phyloP scores from a whole-genome alignment of 257 asterid genomes.

The Solanum sejunctum region DNA sequence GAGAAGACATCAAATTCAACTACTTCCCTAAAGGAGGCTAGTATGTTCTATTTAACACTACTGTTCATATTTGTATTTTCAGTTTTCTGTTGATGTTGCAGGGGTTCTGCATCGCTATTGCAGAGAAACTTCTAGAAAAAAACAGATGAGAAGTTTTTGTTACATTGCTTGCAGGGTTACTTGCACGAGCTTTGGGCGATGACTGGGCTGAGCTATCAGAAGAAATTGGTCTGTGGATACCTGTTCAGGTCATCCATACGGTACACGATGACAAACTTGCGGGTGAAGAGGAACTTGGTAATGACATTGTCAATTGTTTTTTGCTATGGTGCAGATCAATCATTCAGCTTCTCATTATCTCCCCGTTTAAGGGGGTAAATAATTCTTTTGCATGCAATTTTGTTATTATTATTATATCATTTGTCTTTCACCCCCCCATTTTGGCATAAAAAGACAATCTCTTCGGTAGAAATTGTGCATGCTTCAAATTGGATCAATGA shows the following conservation, averaged over 20 bases:
- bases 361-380: background rate
- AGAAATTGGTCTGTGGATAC: constrained; percentile 82
- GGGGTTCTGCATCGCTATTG: background rate
- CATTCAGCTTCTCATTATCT: background rate
- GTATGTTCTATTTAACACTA: constrained; percentile 19
- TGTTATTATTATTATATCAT: background rate
- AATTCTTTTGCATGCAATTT: background rate
- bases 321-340: background rate
- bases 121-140: background rate
- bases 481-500: background rate
- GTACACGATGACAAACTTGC: constrained; percentile 86
- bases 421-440: background rate
- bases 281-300: constrained; percentile 76
- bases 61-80: background rate
- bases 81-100: background rate
- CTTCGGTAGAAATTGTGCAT: background rate
- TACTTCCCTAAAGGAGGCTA: constrained; percentile 53
- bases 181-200: constrained; percentile 43
- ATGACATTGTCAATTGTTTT: background rate
- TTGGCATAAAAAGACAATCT: background rate
- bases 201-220: constrained; percentile 58
- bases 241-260: constrained; percentile 37
- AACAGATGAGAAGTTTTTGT: background rate
- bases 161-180: constrained; percentile 27
- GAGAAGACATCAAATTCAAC: constrained; percentile 46